Base-by-base conservation (phyloP, 2,329 filamentous ascomycete genomes). In the Oidium heveae region DNA sequence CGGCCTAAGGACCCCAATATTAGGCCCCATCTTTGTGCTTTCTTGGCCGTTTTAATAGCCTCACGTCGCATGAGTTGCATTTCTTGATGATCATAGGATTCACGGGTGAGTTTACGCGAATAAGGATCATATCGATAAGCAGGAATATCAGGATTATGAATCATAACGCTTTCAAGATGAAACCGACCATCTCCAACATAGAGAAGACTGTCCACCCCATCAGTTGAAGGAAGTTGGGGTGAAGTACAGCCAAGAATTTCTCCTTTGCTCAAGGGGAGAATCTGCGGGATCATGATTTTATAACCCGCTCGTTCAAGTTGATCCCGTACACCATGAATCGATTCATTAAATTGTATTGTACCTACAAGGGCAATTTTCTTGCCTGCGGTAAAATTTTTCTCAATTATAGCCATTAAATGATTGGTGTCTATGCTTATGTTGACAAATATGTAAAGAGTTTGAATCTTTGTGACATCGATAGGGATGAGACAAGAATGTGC, bases 171-270 rank as follows among this genome's bases (percentile, higher is more conserved):
- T 68, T 98, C 91, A 46, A 98, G 82, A 66, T 98, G 91, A 71
- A 95, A 95, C 56, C 88, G 78, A 13, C 88, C 88, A 64, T 95
- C 88, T 50, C 88, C 88, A 15, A 95, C 77, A 66, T 95, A 95
- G 1, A 95, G 71, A 49, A 95, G 82, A 58, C 86, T 68, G 64
- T 94, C 85, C 22, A 88, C 77, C 44, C 68, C 69, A 50, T 76
- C 74, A 12, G 71, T 72, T 12, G 74, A 67, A 15, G 71, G 62
- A 2, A 89, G 72, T 22, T 75, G 75, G 0, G 91, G 91, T 0
- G 88, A 94, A 8, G 91, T 98, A 67, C 91, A 98, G n/a, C 91
- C 91, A 0, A 98, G 72, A 53, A 98, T 94, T 69, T 98, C 91
- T 53, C 91, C 91, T 65, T 91, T 94, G 57, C 85, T 94, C 5